Evolutionary conservation across 768 basidiomycete species (phyloP), one percentile per base, ranked within the genome.

Genomic region (Albatrellus ellisii): DNA sequence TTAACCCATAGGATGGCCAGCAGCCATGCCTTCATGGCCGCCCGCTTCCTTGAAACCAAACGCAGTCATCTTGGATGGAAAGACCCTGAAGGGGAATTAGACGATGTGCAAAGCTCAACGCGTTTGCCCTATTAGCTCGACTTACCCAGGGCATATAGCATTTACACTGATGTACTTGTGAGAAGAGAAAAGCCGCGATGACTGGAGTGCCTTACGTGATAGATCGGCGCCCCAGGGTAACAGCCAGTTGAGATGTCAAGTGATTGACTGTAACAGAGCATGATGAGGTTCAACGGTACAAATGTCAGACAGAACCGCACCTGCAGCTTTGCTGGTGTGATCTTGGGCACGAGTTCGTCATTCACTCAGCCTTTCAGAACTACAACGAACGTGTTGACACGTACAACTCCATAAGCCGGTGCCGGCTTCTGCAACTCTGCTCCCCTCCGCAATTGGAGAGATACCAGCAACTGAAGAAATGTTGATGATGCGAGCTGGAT

Each of bases 1-100:
- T 59, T 10, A 50, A 77, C 83, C 80, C 53, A 75, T 76, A 18
- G 83, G 84, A 45, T 86, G 81, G 14, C 51, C 54, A 1, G 64
- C 54, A 28, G 63, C 65, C 45, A 83, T 69, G 6, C 52, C 60
- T 18, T 71, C 34, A 6, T 35, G 68, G 44, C 72, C 71, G 6
- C 79, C 77, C 2, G 59, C 59, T 2, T 55, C 65, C 50, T 73
- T 71, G 49, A 85, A 61, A 3, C 75, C 79, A 38, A 65, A 85
- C 0, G 80, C 74, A 1, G 86, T 88, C 85, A 90, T 88, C 62
- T 80, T 86, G 35, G 79, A 81, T 0, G 82, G 83, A 62, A 84
- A 90, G 10, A 86, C 60, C 1, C 79, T 79, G 48, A 4, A 26
- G 18, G 29, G 10, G 27, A 7, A 35, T 6, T 4, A n/a, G 20